Evolutionary conservation across 2,329 filamentous ascomycete species (phyloP).

Genomic region (Fusarium sp.): DNA sequence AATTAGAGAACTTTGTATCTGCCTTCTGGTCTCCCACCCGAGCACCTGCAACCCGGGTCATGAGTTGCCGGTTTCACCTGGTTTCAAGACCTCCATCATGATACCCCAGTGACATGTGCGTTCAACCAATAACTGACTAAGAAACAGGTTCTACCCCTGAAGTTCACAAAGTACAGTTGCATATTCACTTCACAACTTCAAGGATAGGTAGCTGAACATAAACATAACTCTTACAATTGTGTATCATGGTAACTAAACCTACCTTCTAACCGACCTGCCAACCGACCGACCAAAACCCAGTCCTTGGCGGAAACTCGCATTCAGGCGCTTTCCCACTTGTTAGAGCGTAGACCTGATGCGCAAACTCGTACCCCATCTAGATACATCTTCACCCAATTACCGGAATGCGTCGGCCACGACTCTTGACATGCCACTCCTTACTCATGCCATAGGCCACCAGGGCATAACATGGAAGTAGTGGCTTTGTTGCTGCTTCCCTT

Average conservation of each 20-base stretch:
- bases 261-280: slow-evolving; percentile 10
- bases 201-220: neutral
- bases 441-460: slow-evolving; percentile 63
- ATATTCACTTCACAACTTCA: neutral
- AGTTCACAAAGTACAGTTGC: neutral
- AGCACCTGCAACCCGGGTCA: neutral
- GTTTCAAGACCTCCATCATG: neutral
- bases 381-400: slow-evolving; percentile 48
- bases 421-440: slow-evolving; percentile 64
- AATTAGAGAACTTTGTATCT: neutral
- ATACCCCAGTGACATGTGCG: neutral
- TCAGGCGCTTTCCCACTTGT: slow-evolving; percentile 15
- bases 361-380: slow-evolving; percentile 27
- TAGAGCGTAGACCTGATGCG: slow-evolving; percentile 15
- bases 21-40: neutral
- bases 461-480: slow-evolving; percentile 61
- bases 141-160: neutral
- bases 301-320: slow-evolving; percentile 21
- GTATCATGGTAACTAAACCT: slow-evolving; percentile 19
- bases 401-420: slow-evolving; percentile 55
- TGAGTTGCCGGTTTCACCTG: slow-evolving; percentile 9
- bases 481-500: slow-evolving; percentile 45
- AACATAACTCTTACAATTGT: neutral
- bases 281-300: slow-evolving; percentile 23
- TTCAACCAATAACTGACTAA: neutral